These are phyloP conservation scores for Marasmius oreades DNA, from an alignment of 1,284 basidiomycete genomes.

Conservation along the genomic window DNA sequence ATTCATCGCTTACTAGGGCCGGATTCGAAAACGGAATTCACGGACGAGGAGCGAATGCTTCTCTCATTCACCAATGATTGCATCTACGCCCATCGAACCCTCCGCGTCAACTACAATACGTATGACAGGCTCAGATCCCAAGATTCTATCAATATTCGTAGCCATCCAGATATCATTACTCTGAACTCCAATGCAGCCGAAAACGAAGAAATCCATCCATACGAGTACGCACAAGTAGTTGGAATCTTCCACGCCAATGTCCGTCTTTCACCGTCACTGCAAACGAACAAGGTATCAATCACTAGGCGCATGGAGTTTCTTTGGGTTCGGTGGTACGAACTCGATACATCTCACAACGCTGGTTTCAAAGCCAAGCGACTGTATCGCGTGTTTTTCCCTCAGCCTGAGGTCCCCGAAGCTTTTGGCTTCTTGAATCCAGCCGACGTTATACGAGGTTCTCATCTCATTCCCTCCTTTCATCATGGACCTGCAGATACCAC, in stretches of 20 bases:
- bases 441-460: slow-evolving; percentile 21
- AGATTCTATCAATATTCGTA: slow-evolving; percentile 4
- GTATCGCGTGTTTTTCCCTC: slow-evolving; percentile 20
- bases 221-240: no score
- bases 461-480: slow-evolving; percentile 21
- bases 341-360: neutral
- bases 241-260: no score
- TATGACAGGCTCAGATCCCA: slow-evolving; percentile 16
- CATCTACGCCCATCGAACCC: slow-evolving; percentile 17
- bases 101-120: slow-evolving; percentile 19
- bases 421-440: slow-evolving; percentile 31
- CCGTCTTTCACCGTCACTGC: neutral
- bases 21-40: no score
- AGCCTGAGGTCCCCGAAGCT: slow-evolving; percentile 12
- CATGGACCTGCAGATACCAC: neutral
- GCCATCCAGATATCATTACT: neutral
- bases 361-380: slow-evolving; percentile 17
- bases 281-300: neutral
- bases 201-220: no score
- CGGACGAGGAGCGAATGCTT: slow-evolving; percentile 2
- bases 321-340: slow-evolving; percentile 7
- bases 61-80: slow-evolving; percentile 10
- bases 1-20: neutral
- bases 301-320: neutral
- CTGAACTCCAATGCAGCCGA: no score